These are phyloP conservation scores for Moniliella sp. DNA, from an alignment of 1,284 basidiomycete genomes.

Conservation along the genomic window DNA sequence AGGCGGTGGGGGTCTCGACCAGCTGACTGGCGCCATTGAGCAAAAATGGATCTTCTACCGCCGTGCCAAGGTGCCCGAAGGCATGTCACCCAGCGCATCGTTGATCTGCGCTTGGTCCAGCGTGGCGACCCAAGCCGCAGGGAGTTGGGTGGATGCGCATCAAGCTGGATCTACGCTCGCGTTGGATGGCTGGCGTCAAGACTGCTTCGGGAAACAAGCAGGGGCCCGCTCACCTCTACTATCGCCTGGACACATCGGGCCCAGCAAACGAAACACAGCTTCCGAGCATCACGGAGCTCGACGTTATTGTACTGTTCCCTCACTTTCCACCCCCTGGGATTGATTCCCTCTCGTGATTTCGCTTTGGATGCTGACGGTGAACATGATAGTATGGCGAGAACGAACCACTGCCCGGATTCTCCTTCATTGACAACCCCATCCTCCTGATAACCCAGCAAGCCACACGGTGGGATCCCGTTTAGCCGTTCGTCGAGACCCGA, in stretches of 20 bases:
- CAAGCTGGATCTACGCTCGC: constrained; percentile 9
- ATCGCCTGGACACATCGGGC: constrained; percentile 5
- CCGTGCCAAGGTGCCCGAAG: too few species aligned
- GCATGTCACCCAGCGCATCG: constrained; percentile 11
- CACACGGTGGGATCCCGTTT: neutral
- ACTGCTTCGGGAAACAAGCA: constrained; percentile 5
- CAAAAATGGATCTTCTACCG: too few species aligned
- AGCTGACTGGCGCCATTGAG: too few species aligned
- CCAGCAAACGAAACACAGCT: neutral
- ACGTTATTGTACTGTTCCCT: constrained; percentile 5
- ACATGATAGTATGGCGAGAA: constrained; percentile 14
- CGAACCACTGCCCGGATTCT: constrained; percentile 20
- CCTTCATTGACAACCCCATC: constrained; percentile 7
- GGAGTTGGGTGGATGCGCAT: constrained; percentile 15
- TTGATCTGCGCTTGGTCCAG: constrained; percentile 13
- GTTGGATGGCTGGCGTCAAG: too few species aligned
- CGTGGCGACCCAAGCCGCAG: constrained; percentile 4
- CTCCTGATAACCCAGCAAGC: constrained; percentile 1
- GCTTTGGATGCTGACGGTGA: too few species aligned
- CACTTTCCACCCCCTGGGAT: neutral
- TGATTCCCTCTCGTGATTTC: too few species aligned
- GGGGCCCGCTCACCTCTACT: constrained; percentile 12
- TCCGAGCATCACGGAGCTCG: constrained; percentile 19
- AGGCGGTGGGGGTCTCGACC: too few species aligned
- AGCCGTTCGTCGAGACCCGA: neutral